Percentiles rank a stretch among this genome's conserved stretches.
These are phyloP conservation scores for Mycena floridula DNA, from an alignment of 768 basidiomycete genomes.

Conservation along the genomic window DNA sequence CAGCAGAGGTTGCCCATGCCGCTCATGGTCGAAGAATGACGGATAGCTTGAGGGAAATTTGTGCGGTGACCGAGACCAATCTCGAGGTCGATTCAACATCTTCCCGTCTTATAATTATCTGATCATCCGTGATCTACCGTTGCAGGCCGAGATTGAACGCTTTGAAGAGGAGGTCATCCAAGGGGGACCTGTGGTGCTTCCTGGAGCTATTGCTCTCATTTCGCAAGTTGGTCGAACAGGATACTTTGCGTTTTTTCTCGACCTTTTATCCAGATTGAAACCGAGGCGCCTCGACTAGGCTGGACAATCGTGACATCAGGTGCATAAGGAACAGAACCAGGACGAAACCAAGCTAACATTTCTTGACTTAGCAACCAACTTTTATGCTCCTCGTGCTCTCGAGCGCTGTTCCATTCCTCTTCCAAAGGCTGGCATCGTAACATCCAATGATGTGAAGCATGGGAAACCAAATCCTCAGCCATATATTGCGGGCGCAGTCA, in stretches of 20 bases:
- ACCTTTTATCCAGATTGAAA: conserved; percentile 13
- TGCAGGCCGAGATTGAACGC: conserved; percentile 60
- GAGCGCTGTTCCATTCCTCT: conserved; percentile 53
- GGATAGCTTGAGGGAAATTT: conserved; percentile 71
- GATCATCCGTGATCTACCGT: not conserved
- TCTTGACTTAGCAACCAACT: conserved; percentile 53
- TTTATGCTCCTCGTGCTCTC: conserved; percentile 66
- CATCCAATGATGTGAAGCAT: conserved; percentile 59
- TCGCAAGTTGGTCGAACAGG: conserved; percentile 33
- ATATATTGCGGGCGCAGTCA: conserved; percentile 71
- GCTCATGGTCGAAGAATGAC: conserved; percentile 73
- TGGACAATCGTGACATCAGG: conserved; percentile 90
- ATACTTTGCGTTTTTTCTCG: not conserved
- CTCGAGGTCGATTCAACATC: not conserved
- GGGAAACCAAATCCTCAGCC: conserved; percentile 91
- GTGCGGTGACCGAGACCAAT: conserved; percentile 46
- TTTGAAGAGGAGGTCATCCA: conserved; percentile 75
- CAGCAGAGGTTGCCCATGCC: conserved; percentile 40
- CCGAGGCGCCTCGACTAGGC: conserved; percentile 15
- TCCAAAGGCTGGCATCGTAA: conserved; percentile 59
- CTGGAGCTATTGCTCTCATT: conserved; percentile 57
- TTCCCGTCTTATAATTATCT: not conserved
- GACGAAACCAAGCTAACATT: conserved; percentile 3
- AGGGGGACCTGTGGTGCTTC: conserved; percentile 56
- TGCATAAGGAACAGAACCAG: conserved; percentile 18